A percentile compares a stretch with the other conserved stretches of the same genome.
These are phyloP conservation scores for Dovyalis caffra DNA, from an alignment of 345 rosid species.

Conservation along the genomic window DNA sequence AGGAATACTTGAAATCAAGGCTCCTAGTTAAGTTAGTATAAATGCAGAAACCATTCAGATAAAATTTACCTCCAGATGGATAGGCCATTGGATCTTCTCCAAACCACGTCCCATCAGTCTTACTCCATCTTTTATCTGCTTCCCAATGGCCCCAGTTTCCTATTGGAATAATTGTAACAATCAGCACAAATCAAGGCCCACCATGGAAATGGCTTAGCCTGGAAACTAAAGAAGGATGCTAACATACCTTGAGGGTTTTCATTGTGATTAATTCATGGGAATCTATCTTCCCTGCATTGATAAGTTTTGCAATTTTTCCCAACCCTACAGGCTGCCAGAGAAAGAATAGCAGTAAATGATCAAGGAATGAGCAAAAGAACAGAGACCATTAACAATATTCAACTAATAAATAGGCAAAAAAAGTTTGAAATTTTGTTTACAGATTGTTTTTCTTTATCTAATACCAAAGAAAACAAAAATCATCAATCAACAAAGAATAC, in stretches of 20 bases:
- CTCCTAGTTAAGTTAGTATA: neutral
- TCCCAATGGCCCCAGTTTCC: slow-evolving; percentile 87
- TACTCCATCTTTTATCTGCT: slow-evolving; percentile 92
- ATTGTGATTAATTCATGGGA: slow-evolving; percentile 95
- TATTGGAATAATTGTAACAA: slow-evolving; percentile 11
- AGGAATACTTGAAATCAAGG: neutral
- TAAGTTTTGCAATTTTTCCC: slow-evolving; percentile 87
- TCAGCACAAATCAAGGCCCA: slow-evolving; percentile 14
- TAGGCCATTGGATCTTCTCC: slow-evolving; percentile 91
- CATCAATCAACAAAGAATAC: too few species aligned
- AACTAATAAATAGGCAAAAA: too few species aligned
- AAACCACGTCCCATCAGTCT: slow-evolving; percentile 95
- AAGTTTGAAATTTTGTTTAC: too few species aligned
- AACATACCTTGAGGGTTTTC: slow-evolving; percentile 89
- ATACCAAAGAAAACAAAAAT: too few species aligned
- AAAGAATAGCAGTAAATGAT: too few species aligned
- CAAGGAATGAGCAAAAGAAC: too few species aligned
- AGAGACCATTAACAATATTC: too few species aligned
- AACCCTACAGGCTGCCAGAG: slow-evolving; percentile 46
- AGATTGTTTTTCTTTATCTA: too few species aligned
- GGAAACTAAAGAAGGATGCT: slow-evolving; percentile 3
- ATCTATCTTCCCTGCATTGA: slow-evolving; percentile 90
- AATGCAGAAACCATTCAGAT: neutral
- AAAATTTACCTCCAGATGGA: slow-evolving; percentile 80
- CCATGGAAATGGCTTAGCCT: slow-evolving; percentile 9